Base-by-base conservation (phyloP, 2,329 filamentous ascomycete species). In the Spiromastix sp. region DNA sequence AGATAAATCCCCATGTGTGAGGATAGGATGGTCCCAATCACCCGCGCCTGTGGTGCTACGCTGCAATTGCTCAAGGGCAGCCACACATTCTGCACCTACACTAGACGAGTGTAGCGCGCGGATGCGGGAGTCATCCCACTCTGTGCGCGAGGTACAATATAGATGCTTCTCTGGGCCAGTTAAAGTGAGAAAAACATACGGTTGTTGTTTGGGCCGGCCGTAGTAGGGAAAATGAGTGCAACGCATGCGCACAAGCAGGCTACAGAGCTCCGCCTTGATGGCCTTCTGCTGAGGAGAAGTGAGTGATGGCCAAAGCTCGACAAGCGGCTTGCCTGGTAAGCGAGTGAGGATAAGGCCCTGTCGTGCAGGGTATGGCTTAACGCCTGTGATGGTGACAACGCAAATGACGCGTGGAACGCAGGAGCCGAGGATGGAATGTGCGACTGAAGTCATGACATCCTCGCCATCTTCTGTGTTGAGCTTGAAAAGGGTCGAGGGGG, bases 51-150 rank as follows among this genome's bases (percentile, higher is more conserved):
- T 36, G n/a, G 38, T 45, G 22, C 32, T 34, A 30, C 42, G 42
- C 34, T 45, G 42, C 22, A 41, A 28, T 40, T 31, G 30, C 34
- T 43, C 42, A 12, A 45, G 41, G 18, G 18, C 13, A 18, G 18
- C 40, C 20, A 27, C 22, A 36, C 42, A 35, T 28, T 41, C 42
- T 13, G 13, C 16, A 22, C 20, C 32, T 9, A 19, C 3, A 7
- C 17, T 19, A 32, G 30, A 20, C 17, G 21, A 26, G 5, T 32
- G 36, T 17, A 43, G 27, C 21, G 34, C 35, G n/a, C 22, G 29
- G 31, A 43, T 27, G 22, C 42, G 41, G 19, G 42, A 45, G 15
- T 43, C 33, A 15, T 43, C 42, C 41, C 42, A 41, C 38, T 45
- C 42, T 25, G 32, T 33, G 35, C 40, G 40, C 22, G 42, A 38